Base-by-base conservation (phyloP, 768 basidiomycete genomes). In the Russula griseocarnosa region DNA sequence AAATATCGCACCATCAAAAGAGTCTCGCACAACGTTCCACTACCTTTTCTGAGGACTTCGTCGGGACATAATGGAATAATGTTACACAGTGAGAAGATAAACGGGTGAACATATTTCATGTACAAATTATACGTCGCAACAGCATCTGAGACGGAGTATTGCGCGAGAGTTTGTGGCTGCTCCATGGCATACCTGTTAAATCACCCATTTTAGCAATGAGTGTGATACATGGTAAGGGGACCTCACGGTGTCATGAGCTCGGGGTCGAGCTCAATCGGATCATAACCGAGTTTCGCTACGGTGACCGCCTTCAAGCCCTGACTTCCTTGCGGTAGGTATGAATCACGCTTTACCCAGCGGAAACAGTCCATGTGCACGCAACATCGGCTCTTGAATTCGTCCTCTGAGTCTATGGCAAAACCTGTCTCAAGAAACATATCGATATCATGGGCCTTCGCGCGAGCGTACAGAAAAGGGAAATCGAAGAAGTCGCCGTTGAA, bases 31-130 rank as follows among this genome's bases (percentile, higher is more conserved):
- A 99, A 81, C 1, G 97, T 99, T 10, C 97, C 97, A 71, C 86
- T 92, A 38, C 97, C 97, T 74, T 99, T 98, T 56, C 96, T 81
- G 68, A 98, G 75, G 5, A 98, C 97, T 66, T 99, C 97, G 70
- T 99, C 97, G 3, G 97, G 94, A 70, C 87, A 88, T 58, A 99
- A 82, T 13, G 97, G 96, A 69, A 99, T 98, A 74, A 98, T 99
- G 79, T 97, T 99, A 76, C 97, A 98, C 42, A 99, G 77, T 10
- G 97, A 98, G 78, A 99, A 99, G 66, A 99, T 92, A 82, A 99
- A 99, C 0, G 97, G 97, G 72, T 98, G 95, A 11, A 99, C 95
- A 70, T 99, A 99, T 94, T 98, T 99, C 97, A 98, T 99, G 77
- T 99, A 98, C 40, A 99, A 83, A 75, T 98, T 98, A 74, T 99